Evolutionary conservation across 129 eudicot species (phyloP).

Genomic region (Flaveria linearis): DNA sequence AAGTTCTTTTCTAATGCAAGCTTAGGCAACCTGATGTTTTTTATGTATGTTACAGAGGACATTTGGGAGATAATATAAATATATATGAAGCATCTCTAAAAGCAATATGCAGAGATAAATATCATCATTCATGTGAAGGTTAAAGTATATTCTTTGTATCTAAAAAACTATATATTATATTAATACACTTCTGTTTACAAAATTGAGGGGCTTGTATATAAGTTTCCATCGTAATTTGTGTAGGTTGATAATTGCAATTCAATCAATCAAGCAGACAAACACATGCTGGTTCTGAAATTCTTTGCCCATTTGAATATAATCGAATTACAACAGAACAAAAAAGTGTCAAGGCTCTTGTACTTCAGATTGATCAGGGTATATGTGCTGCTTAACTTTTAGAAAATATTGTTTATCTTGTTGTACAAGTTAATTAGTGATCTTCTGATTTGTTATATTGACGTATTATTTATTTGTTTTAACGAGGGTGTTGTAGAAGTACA

Average conservation of each 20-base stretch:
- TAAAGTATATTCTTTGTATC: slow-evolving; percentile 2
- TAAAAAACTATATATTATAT: background rate
- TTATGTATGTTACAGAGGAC: background rate
- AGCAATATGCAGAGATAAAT: background rate
- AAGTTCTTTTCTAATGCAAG: background rate
- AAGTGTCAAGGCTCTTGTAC: background rate
- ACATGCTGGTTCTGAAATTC: background rate
- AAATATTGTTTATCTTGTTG: background rate
- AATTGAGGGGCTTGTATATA: slow-evolving; percentile 12
- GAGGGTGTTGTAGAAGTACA: slow-evolving; percentile 11
- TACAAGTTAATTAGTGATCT: background rate
- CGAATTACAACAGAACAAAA: background rate
- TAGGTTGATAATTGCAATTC: background rate
- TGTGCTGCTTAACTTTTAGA: background rate
- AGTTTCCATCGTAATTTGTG: background rate
- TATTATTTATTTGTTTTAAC: background rate
- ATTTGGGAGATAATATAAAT: background rate
- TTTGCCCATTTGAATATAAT: background rate
- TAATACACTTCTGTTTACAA: background rate
- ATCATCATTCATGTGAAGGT: background rate
- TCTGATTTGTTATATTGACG: background rate
- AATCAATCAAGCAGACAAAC: background rate
- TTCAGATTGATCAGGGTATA: slow-evolving; percentile 7
- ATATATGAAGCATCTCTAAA: slow-evolving; percentile 7
- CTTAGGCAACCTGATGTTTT: slow-evolving; percentile 4